phyloP scores from a whole-genome alignment of 169 alveolate genomes.

The Cryptosporidium sp. region DNA sequence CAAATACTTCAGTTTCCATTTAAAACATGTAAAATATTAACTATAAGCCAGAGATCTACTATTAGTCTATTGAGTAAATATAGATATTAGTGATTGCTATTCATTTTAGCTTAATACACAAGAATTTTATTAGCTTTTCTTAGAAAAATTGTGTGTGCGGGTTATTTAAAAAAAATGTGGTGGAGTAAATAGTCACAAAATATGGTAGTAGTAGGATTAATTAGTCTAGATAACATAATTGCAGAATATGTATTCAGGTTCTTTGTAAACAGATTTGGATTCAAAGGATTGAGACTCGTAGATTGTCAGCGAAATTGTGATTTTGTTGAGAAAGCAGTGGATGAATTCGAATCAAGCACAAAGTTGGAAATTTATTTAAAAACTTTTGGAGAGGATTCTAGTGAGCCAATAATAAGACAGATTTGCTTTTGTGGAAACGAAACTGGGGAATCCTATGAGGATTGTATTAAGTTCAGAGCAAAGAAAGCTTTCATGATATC shows the following conservation, averaged over 20 bases:
- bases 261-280: slow-evolving; percentile 1
- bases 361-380: not conserved
- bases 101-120: too few relatives aligned
- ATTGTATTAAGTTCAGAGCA: slow-evolving; percentile 2
- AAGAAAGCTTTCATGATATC: slow-evolving; percentile 6
- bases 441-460: not conserved
- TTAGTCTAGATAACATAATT: not conserved
- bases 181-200: not conserved
- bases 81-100: too few relatives aligned
- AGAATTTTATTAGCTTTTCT: not conserved
- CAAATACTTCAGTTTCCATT: too few relatives aligned
- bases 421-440: slow-evolving; percentile 21
- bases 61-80: not conserved
- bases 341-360: not conserved
- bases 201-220: slow-evolving; percentile 43
- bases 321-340: not conserved
- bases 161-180: not conserved
- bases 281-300: slow-evolving; percentile 15
- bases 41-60: too few relatives aligned
- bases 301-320: slow-evolving; percentile 2
- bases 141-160: not conserved
- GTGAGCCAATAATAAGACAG: not conserved
- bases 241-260: slow-evolving; percentile 1
- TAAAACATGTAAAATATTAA: too few relatives aligned
- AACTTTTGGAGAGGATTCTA: not conserved